phyloP scores from a whole-genome alignment of 176 grass and related monocot genomes.

The Triticum aestivum region DNA sequence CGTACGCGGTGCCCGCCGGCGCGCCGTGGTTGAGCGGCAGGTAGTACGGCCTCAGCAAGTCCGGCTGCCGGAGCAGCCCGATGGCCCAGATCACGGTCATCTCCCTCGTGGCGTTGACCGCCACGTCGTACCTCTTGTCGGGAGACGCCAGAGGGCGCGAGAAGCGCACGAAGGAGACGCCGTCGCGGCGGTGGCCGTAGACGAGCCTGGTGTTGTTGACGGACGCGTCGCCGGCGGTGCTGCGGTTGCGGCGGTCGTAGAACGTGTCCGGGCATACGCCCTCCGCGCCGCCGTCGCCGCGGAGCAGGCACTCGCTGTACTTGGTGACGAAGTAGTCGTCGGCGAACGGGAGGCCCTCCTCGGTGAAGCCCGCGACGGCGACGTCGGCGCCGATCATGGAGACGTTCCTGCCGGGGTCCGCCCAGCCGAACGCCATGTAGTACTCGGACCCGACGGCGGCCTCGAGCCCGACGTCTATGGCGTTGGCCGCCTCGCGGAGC shows the following conservation, averaged over 20 bases:
- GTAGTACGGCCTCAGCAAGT: constrained; percentile 66
- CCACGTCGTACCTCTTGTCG: constrained; percentile 70
- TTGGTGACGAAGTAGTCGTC: constrained; percentile 84
- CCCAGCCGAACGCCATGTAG: constrained; percentile 96
- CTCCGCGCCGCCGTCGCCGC: constrained; percentile 51
- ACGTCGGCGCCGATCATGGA: constrained; percentile 78
- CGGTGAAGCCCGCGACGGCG: constrained; percentile 70
- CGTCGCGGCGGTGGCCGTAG: constrained; percentile 80
- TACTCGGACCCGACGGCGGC: constrained; percentile 73
- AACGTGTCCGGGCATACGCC: constrained; percentile 94
- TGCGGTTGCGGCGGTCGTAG: constrained; percentile 43
- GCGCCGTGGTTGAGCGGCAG: constrained; percentile 72
- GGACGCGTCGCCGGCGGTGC: neutral
- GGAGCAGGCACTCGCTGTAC: constrained; percentile 62
- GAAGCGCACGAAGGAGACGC: constrained; percentile 82
- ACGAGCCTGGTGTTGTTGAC: constrained; percentile 73
- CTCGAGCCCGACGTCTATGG: constrained; percentile 81
- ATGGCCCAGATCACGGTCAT: constrained; percentile 89
- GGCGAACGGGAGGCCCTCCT: constrained; percentile 75
- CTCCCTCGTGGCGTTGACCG: constrained; percentile 44
- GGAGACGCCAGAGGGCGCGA: constrained; percentile 47
- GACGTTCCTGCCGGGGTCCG: constrained; percentile 21
- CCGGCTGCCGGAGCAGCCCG: constrained; percentile 57
- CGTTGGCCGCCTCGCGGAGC: constrained; percentile 50
- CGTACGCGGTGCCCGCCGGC: constrained; percentile 43